Conservation (phyloP, 140 eudicot genomes). For the Erigeron philadelphicus region DNA sequence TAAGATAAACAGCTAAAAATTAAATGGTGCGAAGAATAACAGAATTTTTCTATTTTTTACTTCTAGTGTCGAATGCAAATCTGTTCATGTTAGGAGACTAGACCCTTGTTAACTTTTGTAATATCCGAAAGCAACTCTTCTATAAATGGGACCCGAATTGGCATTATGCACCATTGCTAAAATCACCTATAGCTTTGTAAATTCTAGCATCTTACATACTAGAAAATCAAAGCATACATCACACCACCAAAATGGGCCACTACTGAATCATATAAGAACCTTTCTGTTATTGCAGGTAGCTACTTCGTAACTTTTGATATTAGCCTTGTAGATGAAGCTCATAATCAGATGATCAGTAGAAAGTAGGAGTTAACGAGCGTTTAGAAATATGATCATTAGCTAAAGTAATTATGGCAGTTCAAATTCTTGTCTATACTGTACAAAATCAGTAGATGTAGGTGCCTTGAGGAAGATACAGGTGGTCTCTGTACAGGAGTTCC, state of each 20-base stretch:
- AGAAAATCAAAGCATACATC: background rate
- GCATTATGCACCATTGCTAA: background rate
- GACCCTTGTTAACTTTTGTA: background rate
- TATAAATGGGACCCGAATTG: background rate
- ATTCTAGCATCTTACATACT: background rate
- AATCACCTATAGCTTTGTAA: background rate
- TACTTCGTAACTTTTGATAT: slow-evolving; percentile 1
- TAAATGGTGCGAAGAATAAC: too few species aligned
- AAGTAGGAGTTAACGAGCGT: background rate
- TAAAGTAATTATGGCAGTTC: slow-evolving; percentile 17
- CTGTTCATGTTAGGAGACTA: background rate
- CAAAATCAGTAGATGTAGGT: slow-evolving; percentile 12
- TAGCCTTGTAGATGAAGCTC: slow-evolving; percentile 24
- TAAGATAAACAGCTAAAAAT: too few species aligned
- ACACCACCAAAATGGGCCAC: background rate
- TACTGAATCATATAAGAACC: slow-evolving; percentile 1
- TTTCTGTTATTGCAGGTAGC: background rate
- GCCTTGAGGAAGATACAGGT: slow-evolving; percentile 14
- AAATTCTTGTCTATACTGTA: slow-evolving; percentile 19
- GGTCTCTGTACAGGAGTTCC: slow-evolving; percentile 21
- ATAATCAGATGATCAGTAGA: slow-evolving; percentile 12
- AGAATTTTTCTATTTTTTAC: too few species aligned
- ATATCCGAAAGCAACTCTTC: background rate
- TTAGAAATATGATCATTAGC: slow-evolving; percentile 1
- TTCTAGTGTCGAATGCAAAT: background rate